Conservation (phyloP, 1,284 basidiomycete genomes). For the Pseudozyma thailandica region DNA sequence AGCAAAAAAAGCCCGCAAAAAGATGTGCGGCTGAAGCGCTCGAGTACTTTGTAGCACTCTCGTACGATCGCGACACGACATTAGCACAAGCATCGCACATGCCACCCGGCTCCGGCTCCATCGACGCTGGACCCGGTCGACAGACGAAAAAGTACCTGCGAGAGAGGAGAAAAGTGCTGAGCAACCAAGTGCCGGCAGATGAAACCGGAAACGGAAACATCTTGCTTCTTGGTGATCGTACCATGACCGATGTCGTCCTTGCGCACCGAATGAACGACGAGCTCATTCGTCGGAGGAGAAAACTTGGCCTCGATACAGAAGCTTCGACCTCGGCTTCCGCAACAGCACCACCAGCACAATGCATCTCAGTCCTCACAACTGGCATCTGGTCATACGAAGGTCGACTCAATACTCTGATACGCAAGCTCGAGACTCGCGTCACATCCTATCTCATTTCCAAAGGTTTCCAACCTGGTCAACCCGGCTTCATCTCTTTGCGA, state of each 20-base stretch:
- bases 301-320: conserved; percentile 45
- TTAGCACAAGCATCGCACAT: conserved; percentile 60
- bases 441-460: conserved; percentile 34
- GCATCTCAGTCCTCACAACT: conserved; percentile 67
- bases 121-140: conserved; percentile 37
- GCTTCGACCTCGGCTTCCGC: conserved; percentile 4
- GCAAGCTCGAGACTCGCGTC: conserved; percentile 54
- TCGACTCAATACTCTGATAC: conserved; percentile 62
- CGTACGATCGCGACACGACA: conserved; percentile 50
- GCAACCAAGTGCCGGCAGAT: conserved; percentile 73
- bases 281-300: conserved; percentile 32
- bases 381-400: conserved; percentile 64
- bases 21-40: conserved; percentile 77
- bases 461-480: conserved; percentile 44
- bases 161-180: conserved; percentile 26
- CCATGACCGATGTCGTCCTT: conserved; percentile 89
- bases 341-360: conserved; percentile 21
- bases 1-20: conserved; percentile 76
- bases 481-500: conserved; percentile 22
- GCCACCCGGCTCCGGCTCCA: conserved; percentile 18
- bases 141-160: conserved; percentile 21
- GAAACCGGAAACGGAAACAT: conserved; percentile 71
- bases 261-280: conserved; percentile 75
- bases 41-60: conserved; percentile 71
- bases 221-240: conserved; percentile 85